phyloP scores from a whole-genome alignment of 352 stramenopile species.

The Peronosclerospora sorghi region DNA sequence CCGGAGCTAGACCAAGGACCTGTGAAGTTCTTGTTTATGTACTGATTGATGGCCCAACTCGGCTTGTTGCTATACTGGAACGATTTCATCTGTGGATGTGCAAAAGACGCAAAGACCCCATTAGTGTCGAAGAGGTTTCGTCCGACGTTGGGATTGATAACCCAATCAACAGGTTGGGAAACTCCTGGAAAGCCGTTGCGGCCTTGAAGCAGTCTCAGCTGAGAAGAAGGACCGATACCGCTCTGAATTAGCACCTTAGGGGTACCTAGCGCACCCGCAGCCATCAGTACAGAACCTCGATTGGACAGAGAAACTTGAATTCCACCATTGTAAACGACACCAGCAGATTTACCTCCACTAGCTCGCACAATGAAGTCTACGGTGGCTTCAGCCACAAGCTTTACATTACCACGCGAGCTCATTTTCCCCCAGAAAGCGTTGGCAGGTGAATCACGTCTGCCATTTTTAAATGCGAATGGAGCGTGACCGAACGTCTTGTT shows the following conservation, averaged over 20 bases:
- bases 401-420: constrained; percentile 37
- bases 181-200: too few relatives aligned
- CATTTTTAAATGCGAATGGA: constrained; percentile 43
- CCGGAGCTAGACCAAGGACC: constrained; percentile 33
- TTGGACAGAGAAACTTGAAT: constrained; percentile 23
- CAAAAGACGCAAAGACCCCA: constrained; percentile 33
- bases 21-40: constrained; percentile 28
- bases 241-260: constrained; percentile 77
- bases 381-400: constrained; percentile 31
- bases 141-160: constrained; percentile 46
- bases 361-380: constrained; percentile 44
- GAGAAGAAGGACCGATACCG: constrained; percentile 60
- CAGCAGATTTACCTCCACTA: constrained; percentile 24
- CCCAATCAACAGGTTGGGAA: constrained; percentile 12
- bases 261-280: constrained; percentile 47
- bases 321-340: constrained; percentile 31
- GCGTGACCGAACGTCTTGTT: constrained; percentile 44
- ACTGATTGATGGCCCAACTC: constrained; percentile 34
- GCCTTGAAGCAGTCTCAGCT: too few relatives aligned
- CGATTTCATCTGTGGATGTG: constrained; percentile 39
- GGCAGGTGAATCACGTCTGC: constrained; percentile 38
- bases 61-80: constrained; percentile 26
- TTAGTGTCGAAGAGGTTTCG: constrained; percentile 52
- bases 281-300: constrained; percentile 61
- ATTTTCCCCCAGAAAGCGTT: constrained; percentile 39